Base-by-base conservation (phyloP, 2,329 filamentous ascomycete genomes). In the Fusarium nodosum region DNA sequence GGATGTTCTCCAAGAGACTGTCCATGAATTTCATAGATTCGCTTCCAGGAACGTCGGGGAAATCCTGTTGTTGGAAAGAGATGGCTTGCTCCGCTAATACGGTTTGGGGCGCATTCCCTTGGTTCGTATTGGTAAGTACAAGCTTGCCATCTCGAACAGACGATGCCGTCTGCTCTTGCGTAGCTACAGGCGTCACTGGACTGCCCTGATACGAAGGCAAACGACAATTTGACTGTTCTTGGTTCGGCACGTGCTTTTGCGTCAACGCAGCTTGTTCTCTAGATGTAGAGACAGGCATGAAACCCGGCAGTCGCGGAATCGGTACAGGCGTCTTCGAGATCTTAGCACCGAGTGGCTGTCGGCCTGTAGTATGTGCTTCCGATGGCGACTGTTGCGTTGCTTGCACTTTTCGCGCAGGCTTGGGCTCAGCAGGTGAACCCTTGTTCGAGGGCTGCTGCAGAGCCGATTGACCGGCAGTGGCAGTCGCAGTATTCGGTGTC, bases 1-100 rank as follows among this genome's bases (percentile, higher is more conserved):
- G 81, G 16, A 88, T 76, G 66, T 86, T 86, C 44, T 76, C 73
- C 80, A 88, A 83, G 80, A 88, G 84, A 64, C 81, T 82, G 73
- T 87, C 84, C 45, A 87, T 81, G 41, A 87, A 79, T 28, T 82
- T 77, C 77, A 82, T 81, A n/a, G 81, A 83, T 69, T 83, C 82
- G 50, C 76, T 72, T 13, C 79, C 80, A 11, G 82, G 80, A 24
- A 82, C 80, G 56, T 83, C 81, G 3, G 81, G 76, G 51, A 83
- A 80, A 18, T 78, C 79, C 36, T 79, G 78, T n/a, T 66, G 66
- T 26, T 56, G 45, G 10, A 47, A 26, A 18, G 48, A 45, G n/a
- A 39, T 16, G 31, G 44, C 38, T 39, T 18, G 63, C 20, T 30
- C 53, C 5, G 39, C 24, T 34, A n/a, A 39, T n/a, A 31, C 11